Conservation (phyloP, 2,329 filamentous ascomycete genomes). For the Sarocladiaceae sp. region DNA sequence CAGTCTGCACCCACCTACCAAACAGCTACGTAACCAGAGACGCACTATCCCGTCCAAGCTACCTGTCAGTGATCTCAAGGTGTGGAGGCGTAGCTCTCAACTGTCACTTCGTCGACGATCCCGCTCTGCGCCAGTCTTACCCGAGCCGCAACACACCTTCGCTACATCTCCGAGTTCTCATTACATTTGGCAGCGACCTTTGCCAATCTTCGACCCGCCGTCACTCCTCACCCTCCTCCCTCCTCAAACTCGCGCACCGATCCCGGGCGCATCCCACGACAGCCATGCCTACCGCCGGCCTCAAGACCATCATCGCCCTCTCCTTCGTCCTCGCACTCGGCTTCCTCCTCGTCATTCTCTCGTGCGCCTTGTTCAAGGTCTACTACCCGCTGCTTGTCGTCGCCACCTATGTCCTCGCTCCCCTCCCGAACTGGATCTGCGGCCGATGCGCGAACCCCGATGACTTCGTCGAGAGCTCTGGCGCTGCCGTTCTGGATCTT, state of each 20-base stretch:
- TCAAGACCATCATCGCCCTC: constrained; percentile 98
- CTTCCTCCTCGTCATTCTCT: constrained; percentile 97
- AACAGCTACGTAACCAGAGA: constrained; percentile 3
- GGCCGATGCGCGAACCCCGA: constrained; percentile 81
- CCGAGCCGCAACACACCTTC: not conserved
- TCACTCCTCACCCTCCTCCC: not conserved
- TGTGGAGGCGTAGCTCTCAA: constrained; percentile 7
- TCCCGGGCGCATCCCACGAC: not conserved
- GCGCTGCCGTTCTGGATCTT: constrained; percentile 82
- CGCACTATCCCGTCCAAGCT: not conserved
- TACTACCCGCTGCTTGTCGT: constrained; percentile 96
- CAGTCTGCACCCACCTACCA: not conserved
- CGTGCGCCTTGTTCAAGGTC: constrained; percentile 87
- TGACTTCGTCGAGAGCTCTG: constrained; percentile 85
- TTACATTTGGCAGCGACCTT: not conserved
- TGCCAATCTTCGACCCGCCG: constrained; percentile 2
- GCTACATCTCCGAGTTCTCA: not conserved
- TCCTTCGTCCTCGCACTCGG: constrained; percentile 98
- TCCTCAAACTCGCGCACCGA: not conserved
- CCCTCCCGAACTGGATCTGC: constrained; percentile 95
- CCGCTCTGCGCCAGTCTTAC: not conserved
- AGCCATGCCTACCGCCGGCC: constrained; percentile 70
- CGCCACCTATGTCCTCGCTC: constrained; percentile 88
- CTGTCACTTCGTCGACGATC: constrained; percentile 1
- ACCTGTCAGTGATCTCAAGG: not conserved